A percentile compares a stretch with the other conserved stretches of the same genome.
These are phyloP conservation scores for Trichophyton schoenleinii DNA, from an alignment of 2,329 filamentous ascomycete genomes.

Conservation along the genomic window DNA sequence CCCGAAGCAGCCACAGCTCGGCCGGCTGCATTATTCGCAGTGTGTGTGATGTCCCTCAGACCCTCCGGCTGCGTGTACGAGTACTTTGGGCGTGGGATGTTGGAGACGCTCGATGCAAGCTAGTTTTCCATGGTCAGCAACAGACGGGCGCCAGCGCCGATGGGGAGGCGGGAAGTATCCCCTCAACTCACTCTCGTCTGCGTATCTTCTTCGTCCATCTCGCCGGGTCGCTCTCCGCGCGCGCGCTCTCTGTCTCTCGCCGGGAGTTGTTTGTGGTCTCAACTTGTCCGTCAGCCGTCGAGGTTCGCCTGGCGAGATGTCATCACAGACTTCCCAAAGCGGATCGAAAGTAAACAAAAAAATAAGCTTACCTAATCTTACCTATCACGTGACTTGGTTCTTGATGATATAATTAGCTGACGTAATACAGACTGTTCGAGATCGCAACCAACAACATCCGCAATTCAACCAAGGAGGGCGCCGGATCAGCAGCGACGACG, in stretches of 20 bases:
- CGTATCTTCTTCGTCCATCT: not conserved
- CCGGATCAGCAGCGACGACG: not conserved
- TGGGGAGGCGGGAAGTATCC: not conserved
- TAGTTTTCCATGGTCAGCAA: not conserved
- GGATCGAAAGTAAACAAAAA: not conserved
- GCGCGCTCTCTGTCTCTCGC: not conserved
- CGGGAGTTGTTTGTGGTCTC: not conserved
- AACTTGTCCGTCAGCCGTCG: not conserved
- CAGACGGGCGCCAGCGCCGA: too few species aligned
- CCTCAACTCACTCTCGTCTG: not conserved
- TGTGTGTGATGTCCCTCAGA: constrained; percentile 40
- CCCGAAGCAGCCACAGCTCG: not conserved
- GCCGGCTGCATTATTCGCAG: constrained; percentile 39
- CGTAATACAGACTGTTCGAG: not conserved
- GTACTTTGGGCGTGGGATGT: constrained; percentile 4
- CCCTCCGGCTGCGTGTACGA: constrained; percentile 16
- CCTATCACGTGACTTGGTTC: not conserved
- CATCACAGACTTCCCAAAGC: not conserved
- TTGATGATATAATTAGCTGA: not conserved
- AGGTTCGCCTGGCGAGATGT: not conserved
- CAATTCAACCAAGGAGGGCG: too few species aligned
- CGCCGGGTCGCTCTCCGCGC: not conserved
- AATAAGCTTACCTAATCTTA: not conserved
- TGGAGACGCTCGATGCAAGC: not conserved
- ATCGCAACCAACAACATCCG: not conserved